These are phyloP conservation scores for Didymella pomorum DNA, from an alignment of 2,329 filamentous ascomycete genomes.

Conservation along the genomic window DNA sequence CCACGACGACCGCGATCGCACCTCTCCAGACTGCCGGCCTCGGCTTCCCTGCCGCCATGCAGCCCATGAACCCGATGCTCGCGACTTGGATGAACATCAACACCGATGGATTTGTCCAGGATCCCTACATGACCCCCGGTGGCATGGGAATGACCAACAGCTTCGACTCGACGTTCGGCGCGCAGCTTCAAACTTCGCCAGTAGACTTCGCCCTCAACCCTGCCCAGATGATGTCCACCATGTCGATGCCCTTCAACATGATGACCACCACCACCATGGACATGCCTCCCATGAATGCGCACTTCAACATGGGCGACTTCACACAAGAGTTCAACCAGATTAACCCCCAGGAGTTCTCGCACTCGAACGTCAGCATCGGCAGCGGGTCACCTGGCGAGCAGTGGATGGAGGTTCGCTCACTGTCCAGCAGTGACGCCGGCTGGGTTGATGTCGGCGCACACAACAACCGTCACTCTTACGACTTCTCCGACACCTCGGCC, in stretches of 20 bases:
- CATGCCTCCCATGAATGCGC: conserved; percentile 45
- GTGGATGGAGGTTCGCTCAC: conserved; percentile 84
- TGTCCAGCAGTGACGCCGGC: conserved; percentile 85
- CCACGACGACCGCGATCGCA: conserved; percentile 39
- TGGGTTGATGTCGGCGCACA: conserved; percentile 78
- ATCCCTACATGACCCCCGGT: conserved; percentile 32
- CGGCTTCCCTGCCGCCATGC: conserved; percentile 45
- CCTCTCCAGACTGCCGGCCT: conserved; percentile 47
- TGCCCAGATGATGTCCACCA: conserved; percentile 51
- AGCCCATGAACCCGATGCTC: conserved; percentile 47
- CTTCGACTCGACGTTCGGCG: conserved; percentile 52
- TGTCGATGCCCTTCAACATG: conserved; percentile 55
- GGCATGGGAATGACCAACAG: conserved; percentile 47
- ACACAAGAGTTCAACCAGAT: conserved; percentile 69
- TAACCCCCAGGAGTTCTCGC: conserved; percentile 55
- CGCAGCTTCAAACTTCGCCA: conserved; percentile 55
- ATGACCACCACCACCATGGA: conserved; percentile 55
- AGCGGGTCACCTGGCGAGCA: conserved; percentile 77
- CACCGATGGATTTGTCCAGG: conserved; percentile 41
- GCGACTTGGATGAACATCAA: conserved; percentile 56
- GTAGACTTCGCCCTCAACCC: conserved; percentile 57
- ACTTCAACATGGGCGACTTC: conserved; percentile 69
- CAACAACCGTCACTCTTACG: conserved; percentile 69
- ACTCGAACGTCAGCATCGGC: conserved; percentile 50
- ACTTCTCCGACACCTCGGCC: conserved; percentile 64